Evolutionary conservation across 495 filamentous ascomycete species (phyloP), one percentile per base, ranked within the genome.

Genomic region (Talaromyces trachyspermus): DNA sequence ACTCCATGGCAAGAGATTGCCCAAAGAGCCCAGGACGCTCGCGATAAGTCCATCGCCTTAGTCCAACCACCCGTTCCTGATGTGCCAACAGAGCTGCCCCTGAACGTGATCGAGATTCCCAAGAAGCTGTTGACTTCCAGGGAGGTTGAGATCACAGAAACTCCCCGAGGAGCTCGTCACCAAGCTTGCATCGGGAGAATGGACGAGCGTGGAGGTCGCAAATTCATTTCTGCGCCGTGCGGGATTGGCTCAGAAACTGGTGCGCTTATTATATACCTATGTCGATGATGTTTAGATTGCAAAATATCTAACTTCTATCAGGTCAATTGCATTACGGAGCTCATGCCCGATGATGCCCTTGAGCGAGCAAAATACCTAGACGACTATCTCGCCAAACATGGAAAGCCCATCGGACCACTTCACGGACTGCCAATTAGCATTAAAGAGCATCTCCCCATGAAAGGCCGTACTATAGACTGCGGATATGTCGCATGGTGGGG

Each of bases 311-410:
- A n/a, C n/a, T n/a, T n/a, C n/a, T n/a, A n/a, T n/a, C n/a, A n/a
- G 48, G 52, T 51, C 40, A 75, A 79, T 49, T 81, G 78, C 53
- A 56, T 79, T 9, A 73, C 69, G 2, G 80, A 85, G 48, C 73
- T 77, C 43, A 69, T 80, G 49, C 80, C 80, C 48, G 65, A 69
- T 26, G 52, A 64, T 20, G 81, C 79, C 1, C 55, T 83, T 5
- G 62, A 56, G 10, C 64, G 69, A 1, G 80, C 78, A 5, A 48
- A 49, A 17, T 43, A 50, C 7, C 35, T 67, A 9, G 65, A 69
- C 37, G 43, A 51, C 12, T 53, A 63, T 20, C 35, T 54, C 3
- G 22, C 30, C 6, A 26, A 41, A 15, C 53, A 56, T 11, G 56
- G 59, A 6, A 54, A 35, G 15, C 39, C 60, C 12, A 48, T 44